phyloP scores from a whole-genome alignment of 768 basidiomycete genomes.

The Fomitopsis pulvina region DNA sequence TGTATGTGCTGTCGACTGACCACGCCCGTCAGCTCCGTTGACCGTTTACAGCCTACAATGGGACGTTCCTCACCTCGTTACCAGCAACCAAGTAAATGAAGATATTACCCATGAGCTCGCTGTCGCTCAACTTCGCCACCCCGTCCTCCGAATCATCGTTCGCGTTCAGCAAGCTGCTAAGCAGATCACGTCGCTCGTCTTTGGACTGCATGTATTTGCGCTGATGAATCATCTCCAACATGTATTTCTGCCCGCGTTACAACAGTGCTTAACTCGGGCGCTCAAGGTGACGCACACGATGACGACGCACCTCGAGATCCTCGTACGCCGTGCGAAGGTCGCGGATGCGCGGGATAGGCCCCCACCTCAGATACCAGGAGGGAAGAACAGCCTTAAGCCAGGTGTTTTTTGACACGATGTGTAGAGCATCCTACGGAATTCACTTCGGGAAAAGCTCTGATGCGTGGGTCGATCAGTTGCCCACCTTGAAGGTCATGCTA shows the following conservation, averaged over 20 bases:
- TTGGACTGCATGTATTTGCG: slow-evolving; percentile 30
- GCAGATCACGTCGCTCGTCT: slow-evolving; percentile 40
- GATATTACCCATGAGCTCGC: slow-evolving; percentile 37
- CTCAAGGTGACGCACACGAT: background rate
- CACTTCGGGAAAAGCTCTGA: slow-evolving; percentile 14
- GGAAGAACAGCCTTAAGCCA: slow-evolving; percentile 20
- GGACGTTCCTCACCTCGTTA: too few species aligned
- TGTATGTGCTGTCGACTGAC: too few species aligned
- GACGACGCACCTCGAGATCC: slow-evolving; percentile 21
- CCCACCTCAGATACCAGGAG: slow-evolving; percentile 16
- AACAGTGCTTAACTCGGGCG: background rate
- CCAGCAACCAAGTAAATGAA: slow-evolving; percentile 41
- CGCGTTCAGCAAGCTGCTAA: slow-evolving; percentile 45
- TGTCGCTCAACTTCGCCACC: slow-evolving; percentile 29
- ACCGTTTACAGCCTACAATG: slow-evolving; percentile 19
- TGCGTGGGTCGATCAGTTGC: too few species aligned
- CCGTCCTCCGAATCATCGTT: slow-evolving; percentile 31
- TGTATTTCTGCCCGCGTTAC: slow-evolving; percentile 35
- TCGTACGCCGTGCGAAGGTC: slow-evolving; percentile 16
- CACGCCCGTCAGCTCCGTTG: too few species aligned
- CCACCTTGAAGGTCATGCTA: slow-evolving; percentile 18
- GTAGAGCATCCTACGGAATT: too few species aligned
- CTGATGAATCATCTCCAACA: slow-evolving; percentile 47
- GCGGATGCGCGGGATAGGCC: slow-evolving; percentile 15
- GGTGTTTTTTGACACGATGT: slow-evolving; percentile 20